These are phyloP conservation scores for Lanmaoa pseudosensibilis DNA, from an alignment of 768 basidiomycete genomes.

Conservation along the genomic window DNA sequence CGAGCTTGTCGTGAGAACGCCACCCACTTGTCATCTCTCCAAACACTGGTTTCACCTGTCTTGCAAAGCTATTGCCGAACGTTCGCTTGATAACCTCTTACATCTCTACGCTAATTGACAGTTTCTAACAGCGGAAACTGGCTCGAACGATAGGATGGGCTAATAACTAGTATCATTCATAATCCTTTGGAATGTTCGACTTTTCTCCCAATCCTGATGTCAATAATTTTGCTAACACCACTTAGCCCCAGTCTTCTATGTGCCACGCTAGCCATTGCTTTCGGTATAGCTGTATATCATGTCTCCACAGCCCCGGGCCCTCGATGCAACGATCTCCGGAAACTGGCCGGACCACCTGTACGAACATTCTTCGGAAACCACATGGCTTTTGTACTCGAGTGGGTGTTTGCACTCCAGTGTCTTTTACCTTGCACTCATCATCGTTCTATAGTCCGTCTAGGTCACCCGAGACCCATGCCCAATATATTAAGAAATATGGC, in stretches of 20 bases:
- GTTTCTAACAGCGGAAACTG: neutral
- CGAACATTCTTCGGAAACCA: conserved; percentile 52
- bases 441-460: conserved; percentile 45
- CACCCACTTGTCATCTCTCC: too few relatives aligned
- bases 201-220: neutral
- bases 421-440: neutral
- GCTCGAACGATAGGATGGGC: neutral
- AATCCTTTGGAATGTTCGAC: neutral
- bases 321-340: conserved; percentile 45
- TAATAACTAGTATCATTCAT: neutral
- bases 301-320: conserved; percentile 29
- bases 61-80: neutral
- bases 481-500: conserved; percentile 59
- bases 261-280: conserved; percentile 7
- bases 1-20: too few relatives aligned
- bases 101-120: neutral
- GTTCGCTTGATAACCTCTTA: neutral
- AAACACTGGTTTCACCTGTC: too few relatives aligned
- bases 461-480: conserved; percentile 55
- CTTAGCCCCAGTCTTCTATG: conserved; percentile 9
- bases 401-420: conserved; percentile 21
- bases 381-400: conserved; percentile 59
- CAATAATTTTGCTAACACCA: conserved; percentile 1
- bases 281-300: conserved; percentile 28
- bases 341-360: conserved; percentile 61